These are phyloP conservation scores for Waitea zeae DNA, from an alignment of 1,284 basidiomycete genomes.

Conservation along the genomic window DNA sequence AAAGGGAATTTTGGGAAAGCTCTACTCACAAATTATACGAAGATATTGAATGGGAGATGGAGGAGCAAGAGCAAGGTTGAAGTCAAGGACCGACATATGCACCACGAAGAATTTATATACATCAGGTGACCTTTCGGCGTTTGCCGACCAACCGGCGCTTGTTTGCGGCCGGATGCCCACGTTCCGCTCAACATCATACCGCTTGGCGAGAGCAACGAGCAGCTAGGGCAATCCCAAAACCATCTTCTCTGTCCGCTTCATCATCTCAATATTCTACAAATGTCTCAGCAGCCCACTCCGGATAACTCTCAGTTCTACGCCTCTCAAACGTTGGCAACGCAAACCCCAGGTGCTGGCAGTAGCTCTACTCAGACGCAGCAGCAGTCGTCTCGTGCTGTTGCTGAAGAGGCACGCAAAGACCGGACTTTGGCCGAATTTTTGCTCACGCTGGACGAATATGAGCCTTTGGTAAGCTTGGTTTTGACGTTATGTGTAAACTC, in stretches of 20 bases:
- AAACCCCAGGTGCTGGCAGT: not conserved
- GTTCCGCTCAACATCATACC: no score
- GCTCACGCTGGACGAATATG: conserved; percentile 91
- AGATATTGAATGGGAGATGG: not conserved
- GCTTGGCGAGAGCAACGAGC: no score
- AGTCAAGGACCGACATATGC: not conserved
- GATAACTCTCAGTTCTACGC: not conserved
- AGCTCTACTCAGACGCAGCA: conserved; percentile 14
- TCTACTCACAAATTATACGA: not conserved
- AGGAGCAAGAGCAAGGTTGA: not conserved
- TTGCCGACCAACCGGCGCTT: no score
- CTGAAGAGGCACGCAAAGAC: conserved; percentile 78
- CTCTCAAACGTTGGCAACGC: not conserved
- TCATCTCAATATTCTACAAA: no score
- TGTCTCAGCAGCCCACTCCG: not conserved
- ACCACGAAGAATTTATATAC: not conserved
- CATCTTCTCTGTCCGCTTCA: no score
- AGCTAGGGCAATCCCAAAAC: no score
- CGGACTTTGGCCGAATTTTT: conserved; percentile 88
- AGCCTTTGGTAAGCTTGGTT: conserved; percentile 60
- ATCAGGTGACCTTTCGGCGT: no score
- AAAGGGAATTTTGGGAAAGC: not conserved
- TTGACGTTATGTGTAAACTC: not conserved
- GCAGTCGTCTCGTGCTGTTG: conserved; percentile 39
- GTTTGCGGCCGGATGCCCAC: no score